Percentiles rank a stretch among this genome's conserved stretches.
phyloP scores from a whole-genome alignment of 2,329 filamentous ascomycete species.

The Colletotrichum shisoi region DNA sequence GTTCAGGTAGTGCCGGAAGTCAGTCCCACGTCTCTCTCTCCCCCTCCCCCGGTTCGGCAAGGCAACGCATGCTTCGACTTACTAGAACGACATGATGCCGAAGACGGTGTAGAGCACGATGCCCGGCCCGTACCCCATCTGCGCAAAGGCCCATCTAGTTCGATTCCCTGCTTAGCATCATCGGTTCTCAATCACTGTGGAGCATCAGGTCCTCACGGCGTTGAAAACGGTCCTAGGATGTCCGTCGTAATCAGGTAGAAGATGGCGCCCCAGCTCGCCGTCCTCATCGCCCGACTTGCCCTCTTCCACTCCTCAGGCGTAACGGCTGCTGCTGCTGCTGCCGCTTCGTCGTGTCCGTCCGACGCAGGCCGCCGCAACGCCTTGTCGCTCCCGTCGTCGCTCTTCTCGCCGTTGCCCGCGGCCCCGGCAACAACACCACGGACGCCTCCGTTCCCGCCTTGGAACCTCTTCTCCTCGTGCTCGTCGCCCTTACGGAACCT shows the following conservation, averaged over 20 bases:
- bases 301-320: constrained; percentile 55
- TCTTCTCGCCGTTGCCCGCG: constrained; percentile 2
- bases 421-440: neutral
- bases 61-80: neutral
- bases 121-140: constrained; percentile 55
- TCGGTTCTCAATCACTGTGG: neutral
- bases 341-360: constrained; percentile 16
- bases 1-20: constrained; percentile 29
- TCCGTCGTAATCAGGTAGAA: constrained; percentile 62
- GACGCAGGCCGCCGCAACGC: neutral
- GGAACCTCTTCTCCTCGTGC: constrained; percentile 26
- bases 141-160: constrained; percentile 40
- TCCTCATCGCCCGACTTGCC: constrained; percentile 56
- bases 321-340: constrained; percentile 10
- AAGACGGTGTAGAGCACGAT: constrained; percentile 58
- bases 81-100: constrained; percentile 45
- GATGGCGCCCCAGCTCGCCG: constrained; percentile 55
- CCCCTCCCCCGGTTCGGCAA: no score
- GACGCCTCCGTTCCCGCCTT: constrained; percentile 8
- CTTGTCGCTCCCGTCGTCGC: constrained; percentile 8
- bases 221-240: constrained; percentile 55
- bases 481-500: constrained; percentile 39
- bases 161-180: neutral
- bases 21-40: no score
- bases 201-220: constrained; percentile 44